Evolutionary conservation across 768 basidiomycete genomes (phyloP).

Genomic region (Kwoniella bestiolae): DNA sequence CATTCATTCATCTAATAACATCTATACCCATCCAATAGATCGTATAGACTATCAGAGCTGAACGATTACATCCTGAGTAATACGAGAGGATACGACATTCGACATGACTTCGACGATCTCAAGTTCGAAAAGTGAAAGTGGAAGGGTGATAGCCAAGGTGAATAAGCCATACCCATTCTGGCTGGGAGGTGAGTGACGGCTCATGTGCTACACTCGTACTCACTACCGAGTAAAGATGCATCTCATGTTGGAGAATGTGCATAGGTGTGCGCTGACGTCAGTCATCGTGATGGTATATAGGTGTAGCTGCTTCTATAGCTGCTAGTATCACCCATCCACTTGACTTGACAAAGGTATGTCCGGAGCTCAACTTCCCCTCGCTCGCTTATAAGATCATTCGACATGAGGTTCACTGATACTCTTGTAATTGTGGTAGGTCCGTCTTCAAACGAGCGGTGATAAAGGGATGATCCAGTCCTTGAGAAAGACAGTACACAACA

Average conservation of each 20-base stretch:
- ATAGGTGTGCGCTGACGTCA: neutral
- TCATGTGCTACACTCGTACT: neutral
- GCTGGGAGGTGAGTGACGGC: conserved; percentile 41
- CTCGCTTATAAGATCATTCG: neutral
- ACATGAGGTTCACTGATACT: neutral
- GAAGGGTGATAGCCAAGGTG: too few species aligned
- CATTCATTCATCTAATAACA: too few species aligned
- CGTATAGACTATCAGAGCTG: too few species aligned
- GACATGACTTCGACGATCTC: neutral
- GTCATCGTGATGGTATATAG: conserved; percentile 10
- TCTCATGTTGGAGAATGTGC: too few species aligned
- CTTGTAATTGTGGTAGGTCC: conserved; percentile 46
- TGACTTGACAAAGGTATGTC: conserved; percentile 68
- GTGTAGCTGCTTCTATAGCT: conserved; percentile 47
- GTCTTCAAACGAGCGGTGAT: conserved; percentile 88
- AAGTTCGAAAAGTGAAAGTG: too few species aligned
- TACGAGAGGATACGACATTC: too few species aligned
- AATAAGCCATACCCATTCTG: conserved; percentile 48
- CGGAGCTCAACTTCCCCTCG: neutral
- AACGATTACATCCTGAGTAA: too few species aligned
- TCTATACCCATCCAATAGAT: too few species aligned
- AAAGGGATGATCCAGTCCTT: conserved; percentile 85
- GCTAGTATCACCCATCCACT: conserved; percentile 45
- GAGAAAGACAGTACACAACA: conserved; percentile 77
- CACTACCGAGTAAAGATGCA: neutral